Evolutionary conservation across 441 rosid species (phyloP).

Genomic region (Codiaeum variegatum): DNA sequence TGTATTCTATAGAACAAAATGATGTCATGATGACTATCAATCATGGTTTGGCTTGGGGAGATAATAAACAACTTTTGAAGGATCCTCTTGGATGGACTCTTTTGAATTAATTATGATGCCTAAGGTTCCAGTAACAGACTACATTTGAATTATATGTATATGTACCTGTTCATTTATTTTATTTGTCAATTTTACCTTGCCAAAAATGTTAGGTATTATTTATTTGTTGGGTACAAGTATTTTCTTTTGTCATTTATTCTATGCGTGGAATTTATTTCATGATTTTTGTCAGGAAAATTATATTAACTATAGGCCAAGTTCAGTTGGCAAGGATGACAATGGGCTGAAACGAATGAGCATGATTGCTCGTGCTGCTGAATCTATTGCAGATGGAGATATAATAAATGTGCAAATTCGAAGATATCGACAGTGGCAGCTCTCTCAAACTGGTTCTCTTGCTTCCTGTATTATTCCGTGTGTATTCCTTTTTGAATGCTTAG

Average conservation of each 20-base stretch:
- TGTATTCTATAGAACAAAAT: not conserved
- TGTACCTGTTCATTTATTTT: not conserved
- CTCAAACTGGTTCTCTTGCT: conserved; percentile 67
- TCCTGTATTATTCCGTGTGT: conserved; percentile 92
- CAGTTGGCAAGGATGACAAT: conserved; percentile 62
- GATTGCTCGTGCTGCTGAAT: conserved; percentile 91
- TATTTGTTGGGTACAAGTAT: not conserved
- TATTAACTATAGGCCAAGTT: conserved; percentile 77
- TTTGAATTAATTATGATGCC: not conserved
- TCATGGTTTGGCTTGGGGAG: not conserved
- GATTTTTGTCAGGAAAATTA: conserved; percentile 79
- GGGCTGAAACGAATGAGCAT: conserved; percentile 69
- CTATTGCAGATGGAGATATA: conserved; percentile 89
- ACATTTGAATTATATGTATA: not conserved
- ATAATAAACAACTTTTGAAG: not conserved
- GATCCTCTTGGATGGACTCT: not conserved
- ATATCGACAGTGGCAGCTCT: conserved; percentile 95
- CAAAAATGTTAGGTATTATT: not conserved
- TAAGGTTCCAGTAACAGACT: not conserved
- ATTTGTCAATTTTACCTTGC: not conserved
- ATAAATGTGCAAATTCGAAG: conserved; percentile 92
- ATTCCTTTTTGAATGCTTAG: conserved; percentile 14
- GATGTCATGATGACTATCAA: not conserved
- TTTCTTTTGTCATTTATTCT: not conserved
- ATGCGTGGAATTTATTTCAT: not conserved